Conservation (phyloP, 164 flowering plant species). For the Dillenia turbinata region DNA sequence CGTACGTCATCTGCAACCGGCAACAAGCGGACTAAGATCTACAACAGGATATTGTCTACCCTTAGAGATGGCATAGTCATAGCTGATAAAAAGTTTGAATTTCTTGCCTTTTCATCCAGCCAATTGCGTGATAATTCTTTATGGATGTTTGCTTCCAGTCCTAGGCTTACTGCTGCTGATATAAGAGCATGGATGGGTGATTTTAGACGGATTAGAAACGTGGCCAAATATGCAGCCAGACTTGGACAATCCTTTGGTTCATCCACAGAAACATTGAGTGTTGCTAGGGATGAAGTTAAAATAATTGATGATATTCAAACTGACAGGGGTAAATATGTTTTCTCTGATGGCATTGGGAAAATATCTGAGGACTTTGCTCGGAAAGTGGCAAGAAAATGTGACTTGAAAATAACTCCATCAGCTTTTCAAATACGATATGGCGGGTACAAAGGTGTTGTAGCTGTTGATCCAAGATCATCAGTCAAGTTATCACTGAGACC, state of each 20-base stretch:
- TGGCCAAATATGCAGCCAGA: conserved; percentile 89
- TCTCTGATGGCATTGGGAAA: conserved; percentile 97
- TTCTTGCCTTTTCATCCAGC: conserved; percentile 89
- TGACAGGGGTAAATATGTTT: conserved; percentile 28
- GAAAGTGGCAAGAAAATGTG: conserved; percentile 71
- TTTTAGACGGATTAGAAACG: conserved; percentile 63
- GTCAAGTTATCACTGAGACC: conserved; percentile 56
- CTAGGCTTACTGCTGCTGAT: conserved; percentile 45
- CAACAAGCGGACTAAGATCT: conserved; percentile 37
- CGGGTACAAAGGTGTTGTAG: conserved; percentile 94
- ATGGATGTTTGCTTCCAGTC: conserved; percentile 86
- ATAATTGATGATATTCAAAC: conserved; percentile 52
- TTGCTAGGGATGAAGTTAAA: conserved; percentile 44
- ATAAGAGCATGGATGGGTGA: conserved; percentile 87
- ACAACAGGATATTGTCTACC: conserved; percentile 50
- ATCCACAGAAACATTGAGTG: conserved; percentile 66
- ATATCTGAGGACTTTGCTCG: conserved; percentile 72
- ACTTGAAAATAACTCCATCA: conserved; percentile 48
- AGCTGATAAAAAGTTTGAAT: conserved; percentile 81
- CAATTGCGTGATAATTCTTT: conserved; percentile 76
- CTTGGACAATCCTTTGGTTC: conserved; percentile 91
- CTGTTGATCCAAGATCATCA: conserved; percentile 63
- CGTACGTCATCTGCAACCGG: conserved; percentile 24
- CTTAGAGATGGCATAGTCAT: conserved; percentile 62
- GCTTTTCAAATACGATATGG: conserved; percentile 85